phyloP scores from a whole-genome alignment of 306 rosid genomes.

The Quercus bicolor region DNA sequence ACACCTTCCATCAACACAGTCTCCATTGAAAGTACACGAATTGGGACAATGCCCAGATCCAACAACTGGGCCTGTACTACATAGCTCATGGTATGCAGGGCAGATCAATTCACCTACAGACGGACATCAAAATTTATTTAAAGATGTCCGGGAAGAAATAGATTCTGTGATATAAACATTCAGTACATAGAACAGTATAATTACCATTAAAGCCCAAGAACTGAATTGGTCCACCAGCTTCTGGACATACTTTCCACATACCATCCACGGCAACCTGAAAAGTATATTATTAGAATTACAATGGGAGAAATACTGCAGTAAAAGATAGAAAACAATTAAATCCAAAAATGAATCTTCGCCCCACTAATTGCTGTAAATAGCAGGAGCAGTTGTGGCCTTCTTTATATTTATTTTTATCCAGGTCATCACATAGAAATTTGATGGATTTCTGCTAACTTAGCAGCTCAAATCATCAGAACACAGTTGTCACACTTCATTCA shows the following conservation, averaged over 20 bases:
- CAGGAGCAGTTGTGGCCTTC: background rate
- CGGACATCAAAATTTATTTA: conserved; percentile 9
- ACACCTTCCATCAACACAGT: conserved; percentile 89
- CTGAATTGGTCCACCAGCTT: conserved; percentile 77
- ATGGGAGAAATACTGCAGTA: background rate
- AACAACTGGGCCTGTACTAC: conserved; percentile 46
- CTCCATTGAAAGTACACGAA: conserved; percentile 83
- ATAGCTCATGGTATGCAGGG: conserved; percentile 85
- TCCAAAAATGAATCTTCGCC: background rate
- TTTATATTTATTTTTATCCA: background rate
- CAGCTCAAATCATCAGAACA: background rate
- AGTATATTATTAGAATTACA: conserved; percentile 8
- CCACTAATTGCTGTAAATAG: background rate
- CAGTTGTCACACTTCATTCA: background rate
- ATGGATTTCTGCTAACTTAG: background rate
- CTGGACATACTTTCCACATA: conserved; percentile 81
- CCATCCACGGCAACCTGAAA: conserved; percentile 93
- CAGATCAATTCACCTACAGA: conserved; percentile 74
- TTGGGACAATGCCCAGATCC: conserved; percentile 65
- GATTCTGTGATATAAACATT: background rate
- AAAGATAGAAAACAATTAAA: background rate
- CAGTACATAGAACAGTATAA: conserved; percentile 10
- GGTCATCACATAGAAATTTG: background rate
- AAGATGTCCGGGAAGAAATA: conserved; percentile 7
- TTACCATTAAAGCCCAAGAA: conserved; percentile 85